Base-by-base conservation (phyloP, 1,284 basidiomycete species). In the Pyrrhoderma noxium region DNA sequence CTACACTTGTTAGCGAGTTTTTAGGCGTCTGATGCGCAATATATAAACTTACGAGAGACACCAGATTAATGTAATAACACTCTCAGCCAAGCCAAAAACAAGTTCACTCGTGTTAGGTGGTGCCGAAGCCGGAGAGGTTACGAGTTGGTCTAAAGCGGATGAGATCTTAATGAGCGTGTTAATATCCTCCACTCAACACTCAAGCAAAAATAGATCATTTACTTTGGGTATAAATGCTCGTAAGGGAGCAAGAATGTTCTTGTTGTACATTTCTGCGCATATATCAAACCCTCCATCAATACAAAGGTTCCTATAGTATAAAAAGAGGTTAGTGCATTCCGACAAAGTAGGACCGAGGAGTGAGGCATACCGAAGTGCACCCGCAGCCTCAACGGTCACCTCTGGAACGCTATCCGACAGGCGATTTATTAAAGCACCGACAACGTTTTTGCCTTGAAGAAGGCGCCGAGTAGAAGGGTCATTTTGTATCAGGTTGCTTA, bases 241-340 rank as follows among this genome's bases (percentile, higher is more conserved):
- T 51, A 92, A 66, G 0, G 88, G 89, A 1, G 81, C 74, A 50
- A 95, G 72, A 49, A 96, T 82, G 58, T 88, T 88, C 71, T 96
- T 96, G 69, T 97, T 96, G 69, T 86, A 94, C 90, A 97, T 95
- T 67, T 96, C 91, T 2, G 86, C 89, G 60, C 92, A 93, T 39
- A 95, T 88, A 61, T 95, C 91, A 61, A 88, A 88, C 39, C 93
- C 93, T 19, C 90, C 93, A 63, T 96, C 93, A 61, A 97, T 87
- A 60, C 91, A 93, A 21, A 96, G 69, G 69, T 96, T 97, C 58
- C 93, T 93, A 60, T n/a, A n/a, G n/a, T n/a, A 16, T 41, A 14
- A 31, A 14, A 27, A 19, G 23, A 3, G 23, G 43, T 18, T 19
- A 19, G 19, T 14, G n/a, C n/a, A 18, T 45, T 25, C 4, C 9